A percentile compares a stretch with the other conserved stretches of the same genome.
These are phyloP conservation scores for Chrysosporium keratinophilum DNA, from an alignment of 2,329 filamentous ascomycete species.

Conservation along the genomic window DNA sequence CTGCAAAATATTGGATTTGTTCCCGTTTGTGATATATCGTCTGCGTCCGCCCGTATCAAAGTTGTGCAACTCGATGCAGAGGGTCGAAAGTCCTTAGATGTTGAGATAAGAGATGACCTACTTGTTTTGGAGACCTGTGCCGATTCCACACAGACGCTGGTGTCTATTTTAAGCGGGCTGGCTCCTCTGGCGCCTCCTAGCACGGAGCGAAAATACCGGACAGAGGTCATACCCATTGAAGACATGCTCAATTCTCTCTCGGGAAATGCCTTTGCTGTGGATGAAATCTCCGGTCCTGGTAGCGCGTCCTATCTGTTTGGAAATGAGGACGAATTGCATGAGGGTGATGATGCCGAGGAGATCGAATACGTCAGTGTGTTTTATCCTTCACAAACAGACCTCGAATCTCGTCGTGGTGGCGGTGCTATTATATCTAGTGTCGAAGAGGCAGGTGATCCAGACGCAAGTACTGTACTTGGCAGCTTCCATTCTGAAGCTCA, in stretches of 20 bases:
- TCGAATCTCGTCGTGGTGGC: conserved; percentile 19
- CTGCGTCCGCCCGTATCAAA: conserved; percentile 59
- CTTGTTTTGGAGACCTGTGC: conserved; percentile 90
- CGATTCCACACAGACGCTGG: conserved; percentile 89
- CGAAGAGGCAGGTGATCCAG: not conserved
- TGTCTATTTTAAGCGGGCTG: conserved; percentile 66
- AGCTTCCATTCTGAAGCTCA: conserved; percentile 46
- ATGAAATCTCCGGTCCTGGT: conserved; percentile 19
- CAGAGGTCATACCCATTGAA: conserved; percentile 71
- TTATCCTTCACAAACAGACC: conserved; percentile 36
- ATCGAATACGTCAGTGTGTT: conserved; percentile 48
- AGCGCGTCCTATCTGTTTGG: conserved; percentile 36
- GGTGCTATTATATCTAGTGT: conserved; percentile 19
- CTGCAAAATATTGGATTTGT: conserved; percentile 63
- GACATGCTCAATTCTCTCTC: conserved; percentile 86
- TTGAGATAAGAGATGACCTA: conserved; percentile 75
- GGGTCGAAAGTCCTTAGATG: conserved; percentile 57
- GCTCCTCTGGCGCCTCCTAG: conserved; percentile 74
- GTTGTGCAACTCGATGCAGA: conserved; percentile 48
- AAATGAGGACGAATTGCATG: conserved; percentile 31
- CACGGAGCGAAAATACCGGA: conserved; percentile 75
- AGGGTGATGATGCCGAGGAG: conserved; percentile 31
- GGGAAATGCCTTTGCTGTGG: not conserved
- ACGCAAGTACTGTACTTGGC: conserved; percentile 35
- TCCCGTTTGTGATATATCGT: conserved; percentile 75